Evolutionary conservation across 805 yeast species (phyloP).

Genomic region (Candida endomychidarum): DNA sequence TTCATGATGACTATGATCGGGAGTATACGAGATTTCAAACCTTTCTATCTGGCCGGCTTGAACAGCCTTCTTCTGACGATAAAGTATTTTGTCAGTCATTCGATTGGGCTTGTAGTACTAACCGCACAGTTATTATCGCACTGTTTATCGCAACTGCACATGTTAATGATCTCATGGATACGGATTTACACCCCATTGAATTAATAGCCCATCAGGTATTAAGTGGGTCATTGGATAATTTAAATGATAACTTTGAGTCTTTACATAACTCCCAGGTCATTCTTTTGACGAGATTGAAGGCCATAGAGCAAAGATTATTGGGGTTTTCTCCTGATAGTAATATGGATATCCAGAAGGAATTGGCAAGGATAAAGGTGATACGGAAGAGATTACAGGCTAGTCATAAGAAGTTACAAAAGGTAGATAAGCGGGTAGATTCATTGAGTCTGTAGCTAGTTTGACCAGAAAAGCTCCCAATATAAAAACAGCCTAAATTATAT

Average conservation of each 20-base stretch:
- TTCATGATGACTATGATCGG: constrained; percentile 18
- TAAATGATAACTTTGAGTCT: constrained; percentile 50
- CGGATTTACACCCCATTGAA: constrained; percentile 57
- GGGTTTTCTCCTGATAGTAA: constrained; percentile 16
- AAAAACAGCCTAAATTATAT: too few species aligned
- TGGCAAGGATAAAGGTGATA: constrained; percentile 26
- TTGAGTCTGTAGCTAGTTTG: too few species aligned
- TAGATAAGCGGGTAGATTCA: constrained; percentile 6
- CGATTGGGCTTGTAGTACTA: background rate
- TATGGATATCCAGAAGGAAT: constrained; percentile 20
- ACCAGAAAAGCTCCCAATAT: too few species aligned
- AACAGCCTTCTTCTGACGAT: constrained; percentile 42
- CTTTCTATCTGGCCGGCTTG: constrained; percentile 63
- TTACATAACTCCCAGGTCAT: constrained; percentile 59
- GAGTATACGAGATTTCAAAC: constrained; percentile 50
- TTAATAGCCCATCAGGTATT: constrained; percentile 55
- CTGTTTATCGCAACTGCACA: too few species aligned
- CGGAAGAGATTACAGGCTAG: constrained; percentile 30
- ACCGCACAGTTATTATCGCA: too few species aligned
- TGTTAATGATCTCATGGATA: constrained; percentile 4
- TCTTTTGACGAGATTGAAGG: constrained; percentile 47
- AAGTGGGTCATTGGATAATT: constrained; percentile 52
- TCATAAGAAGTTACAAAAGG: constrained; percentile 27
- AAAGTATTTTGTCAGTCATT: constrained; percentile 21
- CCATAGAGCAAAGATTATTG: constrained; percentile 38